These are phyloP conservation scores for Euphorbia celastroides DNA, from an alignment of 441 rosid species.

Conservation along the genomic window DNA sequence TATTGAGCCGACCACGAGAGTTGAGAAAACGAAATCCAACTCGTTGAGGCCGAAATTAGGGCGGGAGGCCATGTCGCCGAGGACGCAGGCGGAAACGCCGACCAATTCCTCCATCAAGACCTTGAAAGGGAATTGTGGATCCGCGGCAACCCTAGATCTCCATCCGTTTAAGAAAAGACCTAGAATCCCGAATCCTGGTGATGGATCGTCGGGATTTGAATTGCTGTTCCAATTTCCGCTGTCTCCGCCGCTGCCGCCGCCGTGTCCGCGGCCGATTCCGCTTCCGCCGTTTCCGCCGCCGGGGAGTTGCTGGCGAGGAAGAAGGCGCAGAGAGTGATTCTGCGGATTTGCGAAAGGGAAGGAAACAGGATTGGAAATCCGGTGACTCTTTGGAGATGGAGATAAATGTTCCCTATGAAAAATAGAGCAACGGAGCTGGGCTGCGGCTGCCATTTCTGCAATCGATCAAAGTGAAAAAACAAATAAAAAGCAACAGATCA, in stretches of 20 bases:
- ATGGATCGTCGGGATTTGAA: constrained; percentile 20
- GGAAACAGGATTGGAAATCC: constrained; percentile 14
- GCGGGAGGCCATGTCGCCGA: constrained; percentile 97
- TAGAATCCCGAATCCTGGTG: constrained; percentile 40
- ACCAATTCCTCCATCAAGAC: constrained; percentile 92
- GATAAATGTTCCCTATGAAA: constrained; percentile 24
- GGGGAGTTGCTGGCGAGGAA: constrained; percentile 14
- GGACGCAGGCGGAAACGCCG: constrained; percentile 75
- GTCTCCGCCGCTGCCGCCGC: constrained; percentile 42
- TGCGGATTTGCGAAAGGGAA: constrained; percentile 30
- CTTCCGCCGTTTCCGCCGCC: constrained; percentile 32
- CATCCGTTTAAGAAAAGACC: constrained; percentile 60
- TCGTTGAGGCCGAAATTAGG: constrained; percentile 94
- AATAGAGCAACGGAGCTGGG: constrained; percentile 36
- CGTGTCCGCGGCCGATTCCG: constrained; percentile 32
- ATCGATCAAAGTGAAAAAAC: neutral
- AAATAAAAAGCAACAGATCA: neutral
- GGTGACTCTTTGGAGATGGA: constrained; percentile 13
- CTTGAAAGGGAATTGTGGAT: constrained; percentile 91
- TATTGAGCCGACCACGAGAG: constrained; percentile 81
- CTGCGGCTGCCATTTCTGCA: constrained; percentile 37
- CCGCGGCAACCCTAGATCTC: constrained; percentile 89
- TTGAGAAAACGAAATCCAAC: constrained; percentile 90
- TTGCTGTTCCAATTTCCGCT: constrained; percentile 22
- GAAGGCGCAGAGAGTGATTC: constrained; percentile 31